phyloP scores from a whole-genome alignment of 352 stramenopile species.

The Peronospora farinosa region DNA sequence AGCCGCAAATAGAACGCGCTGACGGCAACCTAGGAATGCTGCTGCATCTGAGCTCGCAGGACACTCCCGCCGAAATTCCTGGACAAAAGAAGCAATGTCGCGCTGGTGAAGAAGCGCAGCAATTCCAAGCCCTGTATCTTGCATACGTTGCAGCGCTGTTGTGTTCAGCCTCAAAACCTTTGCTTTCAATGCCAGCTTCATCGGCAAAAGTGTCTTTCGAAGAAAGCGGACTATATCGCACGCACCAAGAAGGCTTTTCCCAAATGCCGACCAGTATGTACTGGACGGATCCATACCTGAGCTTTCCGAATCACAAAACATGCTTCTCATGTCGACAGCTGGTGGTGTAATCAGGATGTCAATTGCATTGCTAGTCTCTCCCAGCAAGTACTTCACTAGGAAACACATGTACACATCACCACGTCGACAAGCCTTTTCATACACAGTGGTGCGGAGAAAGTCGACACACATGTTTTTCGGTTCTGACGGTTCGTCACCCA shows the following conservation, averaged over 20 bases:
- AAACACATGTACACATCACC: conserved; percentile 76
- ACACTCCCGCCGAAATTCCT: conserved; percentile 37
- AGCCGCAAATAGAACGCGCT: conserved; percentile 31
- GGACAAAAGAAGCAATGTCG: conserved; percentile 41
- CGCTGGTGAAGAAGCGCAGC: conserved; percentile 55
- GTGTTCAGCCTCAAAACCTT: conserved; percentile 55
- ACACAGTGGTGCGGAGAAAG: conserved; percentile 58
- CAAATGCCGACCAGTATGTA: conserved; percentile 74
- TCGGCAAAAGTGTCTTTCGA: conserved; percentile 37
- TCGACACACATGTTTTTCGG: conserved; percentile 43
- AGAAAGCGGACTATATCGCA: conserved; percentile 64
- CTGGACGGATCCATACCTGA: conserved; percentile 9
- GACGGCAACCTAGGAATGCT: conserved; percentile 38
- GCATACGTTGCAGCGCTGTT: conserved; percentile 41
- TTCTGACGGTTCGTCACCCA: conserved; percentile 10
- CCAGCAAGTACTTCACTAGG: conserved; percentile 59
- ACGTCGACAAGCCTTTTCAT: conserved; percentile 36
- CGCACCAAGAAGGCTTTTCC: conserved; percentile 59
- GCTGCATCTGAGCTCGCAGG: conserved; percentile 25
- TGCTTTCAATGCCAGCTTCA: conserved; percentile 44
- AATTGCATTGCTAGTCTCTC: conserved; percentile 40
- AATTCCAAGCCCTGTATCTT: conserved; percentile 45
- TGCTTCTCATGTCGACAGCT: conserved; percentile 44
- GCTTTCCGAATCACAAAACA: conserved; percentile 33
- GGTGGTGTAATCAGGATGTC: conserved; percentile 48